Evolutionary conservation across 495 filamentous ascomycete species (phyloP).

Genomic region (Penicillium roqueforti): DNA sequence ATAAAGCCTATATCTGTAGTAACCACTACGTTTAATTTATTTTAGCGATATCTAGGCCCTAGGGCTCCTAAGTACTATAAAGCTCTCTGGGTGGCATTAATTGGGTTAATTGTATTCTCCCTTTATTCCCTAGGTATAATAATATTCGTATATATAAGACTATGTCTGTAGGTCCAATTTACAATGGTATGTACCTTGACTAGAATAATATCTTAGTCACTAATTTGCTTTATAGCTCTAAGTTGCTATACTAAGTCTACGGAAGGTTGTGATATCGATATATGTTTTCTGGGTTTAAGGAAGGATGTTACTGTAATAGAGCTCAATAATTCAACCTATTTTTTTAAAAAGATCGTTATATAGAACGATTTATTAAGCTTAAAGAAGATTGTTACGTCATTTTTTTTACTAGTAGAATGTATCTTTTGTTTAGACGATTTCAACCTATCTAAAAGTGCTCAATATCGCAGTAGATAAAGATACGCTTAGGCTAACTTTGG

Average conservation of each 20-base stretch:
- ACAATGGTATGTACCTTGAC: not conserved
- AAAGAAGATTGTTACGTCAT: not conserved
- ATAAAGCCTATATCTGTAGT: not conserved
- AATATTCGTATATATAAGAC: not conserved
- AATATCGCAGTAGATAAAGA: not conserved
- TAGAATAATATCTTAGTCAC: not conserved
- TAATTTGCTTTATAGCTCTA: not conserved
- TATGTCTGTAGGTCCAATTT: not conserved
- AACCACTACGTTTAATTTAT: not conserved
- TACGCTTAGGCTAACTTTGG: no score
- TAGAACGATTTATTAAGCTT: not conserved
- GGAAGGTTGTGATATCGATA: not conserved
- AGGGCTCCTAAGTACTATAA: not conserved
- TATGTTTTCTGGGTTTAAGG: not conserved
- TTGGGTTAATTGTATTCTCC: not conserved
- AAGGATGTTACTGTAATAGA: not conserved
- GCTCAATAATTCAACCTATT: not conserved
- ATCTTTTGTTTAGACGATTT: not conserved
- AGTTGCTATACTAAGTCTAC: not conserved
- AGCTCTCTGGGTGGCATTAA: not conserved
- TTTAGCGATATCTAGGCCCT: not conserved
- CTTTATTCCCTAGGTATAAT: conserved; percentile 1
- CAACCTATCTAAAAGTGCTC: not conserved
- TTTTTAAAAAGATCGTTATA: not conserved
- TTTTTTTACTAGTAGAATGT: not conserved